Evolutionary conservation across 768 basidiomycete genomes (phyloP).

Genomic region (Hericium erinaceus): DNA sequence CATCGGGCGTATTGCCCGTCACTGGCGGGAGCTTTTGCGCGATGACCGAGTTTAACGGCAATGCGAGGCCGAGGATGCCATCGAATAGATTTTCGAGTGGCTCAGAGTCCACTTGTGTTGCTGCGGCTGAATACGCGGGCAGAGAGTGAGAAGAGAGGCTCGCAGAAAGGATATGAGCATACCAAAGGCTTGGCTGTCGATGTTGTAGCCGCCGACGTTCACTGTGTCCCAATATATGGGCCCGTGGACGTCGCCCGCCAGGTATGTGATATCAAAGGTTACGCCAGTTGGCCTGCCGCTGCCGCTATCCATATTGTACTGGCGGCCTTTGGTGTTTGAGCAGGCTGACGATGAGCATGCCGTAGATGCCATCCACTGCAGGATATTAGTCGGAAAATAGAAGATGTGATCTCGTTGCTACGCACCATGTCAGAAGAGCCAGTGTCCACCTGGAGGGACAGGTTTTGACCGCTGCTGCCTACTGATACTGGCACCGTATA

Average conservation of each 20-base stretch:
- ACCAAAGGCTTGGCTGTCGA: conserved; percentile 68
- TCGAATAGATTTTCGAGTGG: conserved; percentile 46
- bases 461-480: conserved; percentile 37
- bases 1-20: conserved; percentile 44
- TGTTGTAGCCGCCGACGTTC: conserved; percentile 50
- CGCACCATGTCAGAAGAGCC: conserved; percentile 75
- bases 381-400: neutral
- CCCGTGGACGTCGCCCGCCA: conserved; percentile 49
- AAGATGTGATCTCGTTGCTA: conserved; percentile 6
- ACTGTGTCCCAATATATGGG: conserved; percentile 66
- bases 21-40: conserved; percentile 38
- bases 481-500: conserved; percentile 56
- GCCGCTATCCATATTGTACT: conserved; percentile 43
- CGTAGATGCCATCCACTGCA: conserved; percentile 66
- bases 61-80: conserved; percentile 69
- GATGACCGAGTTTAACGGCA: conserved; percentile 66
- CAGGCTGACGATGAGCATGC: conserved; percentile 53
- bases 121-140: conserved; percentile 41
- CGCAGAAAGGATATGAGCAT: conserved; percentile 8
- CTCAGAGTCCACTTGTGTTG: conserved; percentile 42
- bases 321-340: conserved; percentile 30
- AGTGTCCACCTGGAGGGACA: conserved; percentile 68
- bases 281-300: conserved; percentile 32
- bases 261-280: conserved; percentile 45
- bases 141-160: neutral